Evolutionary conservation across 163 green algal genomes (phyloP).

Genomic region (Chloroidium sp.): DNA sequence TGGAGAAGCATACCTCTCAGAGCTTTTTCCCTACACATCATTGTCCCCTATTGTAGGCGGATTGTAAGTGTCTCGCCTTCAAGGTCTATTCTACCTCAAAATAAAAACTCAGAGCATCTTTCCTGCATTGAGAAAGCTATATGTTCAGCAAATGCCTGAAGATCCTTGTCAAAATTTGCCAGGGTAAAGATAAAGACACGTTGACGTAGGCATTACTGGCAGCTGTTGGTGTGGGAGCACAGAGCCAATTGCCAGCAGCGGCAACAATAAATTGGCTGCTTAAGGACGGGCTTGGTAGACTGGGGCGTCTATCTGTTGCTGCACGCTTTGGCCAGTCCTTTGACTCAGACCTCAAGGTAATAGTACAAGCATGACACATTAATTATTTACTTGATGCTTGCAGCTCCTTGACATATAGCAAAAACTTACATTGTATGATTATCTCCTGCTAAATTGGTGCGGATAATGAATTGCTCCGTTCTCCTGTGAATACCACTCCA

Average conservation of each 20-base stretch:
- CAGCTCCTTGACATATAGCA: too few species aligned
- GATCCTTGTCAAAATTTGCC: not conserved
- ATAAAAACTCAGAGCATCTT: conserved; percentile 1
- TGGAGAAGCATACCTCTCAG: too few species aligned
- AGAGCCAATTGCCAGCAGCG: conserved; percentile 62
- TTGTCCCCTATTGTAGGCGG: not conserved
- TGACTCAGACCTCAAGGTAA: conserved; percentile 88
- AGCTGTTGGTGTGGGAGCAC: conserved; percentile 85
- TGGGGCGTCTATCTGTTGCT: conserved; percentile 79
- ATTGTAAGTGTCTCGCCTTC: too few species aligned
- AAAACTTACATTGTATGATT: too few species aligned
- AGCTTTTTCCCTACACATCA: not conserved
- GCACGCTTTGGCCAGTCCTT: conserved; percentile 80
- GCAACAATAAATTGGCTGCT: conserved; percentile 96
- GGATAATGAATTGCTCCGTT: too few species aligned
- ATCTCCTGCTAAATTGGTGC: too few species aligned
- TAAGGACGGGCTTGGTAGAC: conserved; percentile 85
- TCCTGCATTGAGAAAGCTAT: not conserved
- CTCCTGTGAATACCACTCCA: too few species aligned
- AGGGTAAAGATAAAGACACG: not conserved
- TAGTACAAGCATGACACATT: too few species aligned
- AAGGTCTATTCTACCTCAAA: not conserved
- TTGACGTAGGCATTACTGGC: conserved; percentile 74
- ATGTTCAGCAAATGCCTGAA: not conserved
- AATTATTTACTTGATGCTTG: too few species aligned